Evolutionary conservation across 179 eudicot genomes (phyloP).

Genomic region (Drosera spatulata): DNA sequence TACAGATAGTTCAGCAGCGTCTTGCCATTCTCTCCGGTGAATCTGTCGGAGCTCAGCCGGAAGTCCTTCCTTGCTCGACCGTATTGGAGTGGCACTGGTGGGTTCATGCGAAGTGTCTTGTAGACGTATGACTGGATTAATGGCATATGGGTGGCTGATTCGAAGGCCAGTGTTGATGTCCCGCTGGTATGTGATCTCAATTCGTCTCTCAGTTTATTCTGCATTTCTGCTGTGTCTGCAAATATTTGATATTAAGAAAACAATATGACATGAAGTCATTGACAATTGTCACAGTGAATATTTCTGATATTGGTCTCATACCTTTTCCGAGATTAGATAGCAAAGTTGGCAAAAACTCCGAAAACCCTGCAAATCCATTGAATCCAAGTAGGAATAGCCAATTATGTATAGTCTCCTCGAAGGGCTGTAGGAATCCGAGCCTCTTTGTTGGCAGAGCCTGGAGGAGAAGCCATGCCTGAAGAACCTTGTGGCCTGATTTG

Average conservation of each 20-base stretch:
- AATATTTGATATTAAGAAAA: no score
- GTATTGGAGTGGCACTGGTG: slow-evolving; percentile 73
- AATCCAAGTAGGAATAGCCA: slow-evolving; percentile 65
- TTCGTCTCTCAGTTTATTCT: slow-evolving; percentile 40
- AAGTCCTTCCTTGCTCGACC: slow-evolving; percentile 84
- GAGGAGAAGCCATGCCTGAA: slow-evolving; percentile 70
- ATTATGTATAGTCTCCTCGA: slow-evolving; percentile 63
- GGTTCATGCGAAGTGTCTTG: slow-evolving; percentile 60
- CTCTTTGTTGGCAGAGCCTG: slow-evolving; percentile 55
- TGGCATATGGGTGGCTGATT: slow-evolving; percentile 40
- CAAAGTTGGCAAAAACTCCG: slow-evolving; percentile 34
- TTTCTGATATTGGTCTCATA: no score
- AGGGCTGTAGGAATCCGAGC: slow-evolving; percentile 46
- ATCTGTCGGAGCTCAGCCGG: slow-evolving; percentile 50
- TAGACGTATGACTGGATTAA: slow-evolving; percentile 61
- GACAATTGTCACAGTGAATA: no score
- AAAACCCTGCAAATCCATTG: slow-evolving; percentile 75
- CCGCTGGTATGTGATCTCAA: slow-evolving; percentile 22
- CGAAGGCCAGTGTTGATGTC: slow-evolving; percentile 16
- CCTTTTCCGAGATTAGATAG: slow-evolving; percentile 20
- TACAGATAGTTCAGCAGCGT: slow-evolving; percentile 50
- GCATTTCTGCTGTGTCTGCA: slow-evolving; percentile 27
- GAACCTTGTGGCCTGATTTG: slow-evolving; percentile 35
- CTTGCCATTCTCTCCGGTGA: slow-evolving; percentile 38
- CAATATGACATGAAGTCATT: no score